These are phyloP conservation scores for Hypoxylon sp. DNA, from an alignment of 2,329 filamentous ascomycete species.

Conservation along the genomic window DNA sequence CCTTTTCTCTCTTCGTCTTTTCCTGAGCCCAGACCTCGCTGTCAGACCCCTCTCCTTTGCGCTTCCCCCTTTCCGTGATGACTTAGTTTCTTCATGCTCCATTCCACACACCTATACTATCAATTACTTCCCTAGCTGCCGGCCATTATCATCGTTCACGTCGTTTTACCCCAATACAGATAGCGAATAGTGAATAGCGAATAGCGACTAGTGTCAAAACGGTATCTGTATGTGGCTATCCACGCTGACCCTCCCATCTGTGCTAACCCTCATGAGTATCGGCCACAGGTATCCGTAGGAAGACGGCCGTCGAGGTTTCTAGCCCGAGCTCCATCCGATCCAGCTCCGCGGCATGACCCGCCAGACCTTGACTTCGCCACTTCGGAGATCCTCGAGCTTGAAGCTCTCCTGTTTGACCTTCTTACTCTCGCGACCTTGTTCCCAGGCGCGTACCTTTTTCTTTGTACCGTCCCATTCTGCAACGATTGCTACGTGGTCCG, in stretches of 20 bases:
- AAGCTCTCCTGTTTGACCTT: constrained; percentile 96
- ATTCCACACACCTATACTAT: constrained; percentile 14
- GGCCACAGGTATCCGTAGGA: constrained; percentile 46
- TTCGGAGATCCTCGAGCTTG: constrained; percentile 89
- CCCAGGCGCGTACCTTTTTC: constrained; percentile 96
- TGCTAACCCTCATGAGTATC: constrained; percentile 44
- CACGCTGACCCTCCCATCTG: constrained; percentile 44
- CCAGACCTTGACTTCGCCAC: constrained; percentile 97
- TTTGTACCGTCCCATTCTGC: constrained; percentile 98
- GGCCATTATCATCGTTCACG: constrained; percentile 2
- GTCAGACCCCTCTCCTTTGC: constrained; percentile 3
- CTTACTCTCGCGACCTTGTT: constrained; percentile 92
- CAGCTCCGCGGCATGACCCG: constrained; percentile 91
- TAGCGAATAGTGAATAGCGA: not conserved
- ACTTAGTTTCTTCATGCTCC: constrained; percentile 13
- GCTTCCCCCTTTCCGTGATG: not conserved
- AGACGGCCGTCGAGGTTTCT: constrained; percentile 52
- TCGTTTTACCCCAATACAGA: not conserved
- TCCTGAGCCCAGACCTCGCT: constrained; percentile 1
- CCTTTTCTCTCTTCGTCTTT: not conserved
- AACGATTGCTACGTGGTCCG: constrained; percentile 89
- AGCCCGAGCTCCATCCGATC: constrained; percentile 86
- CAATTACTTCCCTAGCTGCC: constrained; percentile 22
- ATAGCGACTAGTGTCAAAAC: constrained; percentile 13
- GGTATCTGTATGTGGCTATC: constrained; percentile 40